Evolutionary conservation across 75 land plant species (phyloP), one percentile per base, ranked within the genome.

Genomic region (Chamaecyparis obtusa): DNA sequence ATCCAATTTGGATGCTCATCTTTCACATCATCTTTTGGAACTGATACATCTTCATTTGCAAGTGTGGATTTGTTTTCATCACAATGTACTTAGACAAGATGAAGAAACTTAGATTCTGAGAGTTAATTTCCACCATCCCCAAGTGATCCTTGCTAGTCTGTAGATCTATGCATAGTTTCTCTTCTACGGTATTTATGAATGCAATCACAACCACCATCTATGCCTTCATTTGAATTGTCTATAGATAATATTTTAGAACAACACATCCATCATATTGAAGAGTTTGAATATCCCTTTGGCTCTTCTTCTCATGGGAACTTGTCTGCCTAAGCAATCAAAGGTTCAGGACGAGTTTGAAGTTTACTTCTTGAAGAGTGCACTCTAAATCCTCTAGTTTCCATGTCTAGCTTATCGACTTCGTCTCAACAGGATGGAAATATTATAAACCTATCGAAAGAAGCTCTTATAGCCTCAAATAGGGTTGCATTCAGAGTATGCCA

Each of bases 61-160:
- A 88, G 84, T 46, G 86, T 89, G 13, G 84, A 88, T 14, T 86
- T 87, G 4, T 86, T 86, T 39, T 88, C 90, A 71, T 39, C 86
- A 2, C 85, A 86, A 10, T 86, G 90, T 44, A 84, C 93, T 71
- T 93, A 92, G 86, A 87, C 92, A 30, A 93, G 94, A 6, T 93
- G 92, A 48, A 89, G 95, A 10, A 90, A 91, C 27, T 86, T 95
- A 36, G 96, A 96, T 41, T 81, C 95, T 11, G 99, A 97, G 78
- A 93, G 94, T 11, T 90, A 96, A 57, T 92, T 95, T 80, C 99
- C 99, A 35, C 97, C 99, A 27, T 97, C 99, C 24, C 99, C 99
- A n/a, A 96, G 92, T 81, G 99, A 97, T 86, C 94, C 96, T 78
- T 97, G 99, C 87, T 95, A 98, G 83, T 89, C 94, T 33, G 95